Evolutionary conservation across 805 yeast genomes (phyloP).

Genomic region (Candida parachauliodes): DNA sequence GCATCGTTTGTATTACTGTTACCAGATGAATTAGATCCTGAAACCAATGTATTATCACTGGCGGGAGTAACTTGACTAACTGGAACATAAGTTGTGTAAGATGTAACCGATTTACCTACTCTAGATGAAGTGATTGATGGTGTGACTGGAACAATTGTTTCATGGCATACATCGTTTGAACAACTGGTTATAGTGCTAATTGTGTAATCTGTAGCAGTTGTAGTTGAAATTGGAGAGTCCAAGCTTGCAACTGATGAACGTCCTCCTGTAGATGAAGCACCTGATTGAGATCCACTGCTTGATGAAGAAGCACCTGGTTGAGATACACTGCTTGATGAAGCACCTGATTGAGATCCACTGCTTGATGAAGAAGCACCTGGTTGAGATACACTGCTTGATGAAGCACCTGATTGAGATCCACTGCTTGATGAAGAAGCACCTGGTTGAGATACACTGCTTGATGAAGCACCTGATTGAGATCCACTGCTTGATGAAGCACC

Average conservation of each 20-base stretch:
- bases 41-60: too few species aligned
- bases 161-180: neutral
- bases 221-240: neutral
- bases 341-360: too few species aligned
- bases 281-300: neutral
- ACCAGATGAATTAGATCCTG: too few species aligned
- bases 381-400: too few species aligned
- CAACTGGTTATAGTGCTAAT: neutral
- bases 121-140: neutral
- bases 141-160: neutral
- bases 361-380: too few species aligned
- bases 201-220: neutral
- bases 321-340: too few species aligned
- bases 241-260: neutral
- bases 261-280: neutral
- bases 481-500: neutral
- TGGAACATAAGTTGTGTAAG: neutral
- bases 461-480: too few species aligned
- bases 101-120: neutral
- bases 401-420: too few species aligned
- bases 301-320: too few species aligned
- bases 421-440: too few species aligned
- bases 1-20: neutral
- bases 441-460: too few species aligned
- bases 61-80: too few species aligned